Evolutionary conservation across 306 rosid genomes (phyloP), one percentile per base, ranked within the genome.

Genomic region (Boehmeria nivea): DNA sequence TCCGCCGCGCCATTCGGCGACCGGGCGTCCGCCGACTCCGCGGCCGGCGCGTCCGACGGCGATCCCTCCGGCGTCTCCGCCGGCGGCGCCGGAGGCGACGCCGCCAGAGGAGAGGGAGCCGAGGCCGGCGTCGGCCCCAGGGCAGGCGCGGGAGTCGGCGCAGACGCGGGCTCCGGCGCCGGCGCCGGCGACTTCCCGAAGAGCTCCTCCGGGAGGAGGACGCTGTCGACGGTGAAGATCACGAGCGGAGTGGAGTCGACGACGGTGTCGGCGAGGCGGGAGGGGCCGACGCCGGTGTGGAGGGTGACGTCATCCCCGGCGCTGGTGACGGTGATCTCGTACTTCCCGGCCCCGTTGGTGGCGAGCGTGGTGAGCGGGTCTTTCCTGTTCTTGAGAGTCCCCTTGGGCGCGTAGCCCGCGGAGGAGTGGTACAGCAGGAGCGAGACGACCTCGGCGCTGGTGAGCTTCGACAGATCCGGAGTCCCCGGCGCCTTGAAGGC

Each of bases 51-150:
- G 8, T 43, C 78, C 0, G 87, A 61, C 6, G 95, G 94, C 0
- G 95, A 18, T 19, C 70, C 81, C 0, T 5, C 78, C 0, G 97
- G 95, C 0, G 76, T 39, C 19, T 68, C 85, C 6, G 51, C 23
- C 0, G 81, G 79, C 0, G 97, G 97, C 27, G 94, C 85, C 0
- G 97, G 97, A 2, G 97, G 97, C 0, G 97, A 86, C 0, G 87
- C 85, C 0, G 46, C 44, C 0, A 57, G 17, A 0, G 98, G 98
- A 1, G 98, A 62, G 10, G 96, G 95, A 6, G 88, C 72, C 4
- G 87, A 76, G 0, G 37, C 48, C 0, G 94, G 83, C 34, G 67
- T 64, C 0, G 80, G 78, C 13, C 85, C 82, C 11, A 79, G 42
- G 1, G 40, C 66, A 4, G 83, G 86, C 0, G 84, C 15, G 0